Percentiles rank a stretch among this genome's conserved stretches.
phyloP scores from a whole-genome alignment of 805 yeast species.

The Naumovozyma baii region DNA sequence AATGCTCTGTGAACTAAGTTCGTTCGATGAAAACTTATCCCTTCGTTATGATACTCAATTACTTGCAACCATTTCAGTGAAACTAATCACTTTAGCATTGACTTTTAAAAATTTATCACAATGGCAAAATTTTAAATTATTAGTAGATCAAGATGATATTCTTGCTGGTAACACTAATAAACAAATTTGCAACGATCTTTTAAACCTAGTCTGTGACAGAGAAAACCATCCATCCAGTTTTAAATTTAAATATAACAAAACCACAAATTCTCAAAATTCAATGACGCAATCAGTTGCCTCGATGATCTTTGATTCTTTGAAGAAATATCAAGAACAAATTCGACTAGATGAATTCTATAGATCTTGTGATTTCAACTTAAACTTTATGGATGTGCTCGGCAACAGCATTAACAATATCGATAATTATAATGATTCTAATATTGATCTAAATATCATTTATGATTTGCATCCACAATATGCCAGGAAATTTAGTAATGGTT shows the following conservation, averaged over 20 bases:
- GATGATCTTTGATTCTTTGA: conserved; percentile 11
- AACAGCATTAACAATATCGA: conserved; percentile 4
- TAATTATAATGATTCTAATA: conserved; percentile 7
- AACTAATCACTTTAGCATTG: conserved; percentile 38
- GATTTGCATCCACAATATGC: conserved; percentile 1
- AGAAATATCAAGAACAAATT: conserved; percentile 14
- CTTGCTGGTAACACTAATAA: conserved; percentile 22
- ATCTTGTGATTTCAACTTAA: conserved; percentile 18
- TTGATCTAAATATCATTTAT: conserved; percentile 1
- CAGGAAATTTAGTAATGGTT: neutral
- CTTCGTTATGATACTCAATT: conserved; percentile 39
- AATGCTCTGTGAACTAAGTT: conserved; percentile 57
- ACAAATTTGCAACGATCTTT: conserved; percentile 12
- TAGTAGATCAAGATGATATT: conserved; percentile 6
- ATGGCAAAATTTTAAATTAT: conserved; percentile 14
- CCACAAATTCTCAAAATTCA: conserved; percentile 1
- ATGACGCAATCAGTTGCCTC: conserved; percentile 3
- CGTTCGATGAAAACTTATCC: conserved; percentile 50
- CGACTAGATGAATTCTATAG: conserved; percentile 19
- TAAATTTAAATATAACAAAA: conserved; percentile 22
- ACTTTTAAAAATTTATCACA: conserved; percentile 21
- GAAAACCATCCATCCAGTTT: conserved; percentile 26
- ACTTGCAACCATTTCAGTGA: conserved; percentile 43
- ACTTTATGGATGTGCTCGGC: conserved; percentile 1
- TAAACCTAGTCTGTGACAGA: conserved; percentile 14